Evolutionary conservation across 2,329 filamentous ascomycete species (phyloP), one percentile per base, ranked within the genome.

Genomic region (Epichloe festucae): DNA sequence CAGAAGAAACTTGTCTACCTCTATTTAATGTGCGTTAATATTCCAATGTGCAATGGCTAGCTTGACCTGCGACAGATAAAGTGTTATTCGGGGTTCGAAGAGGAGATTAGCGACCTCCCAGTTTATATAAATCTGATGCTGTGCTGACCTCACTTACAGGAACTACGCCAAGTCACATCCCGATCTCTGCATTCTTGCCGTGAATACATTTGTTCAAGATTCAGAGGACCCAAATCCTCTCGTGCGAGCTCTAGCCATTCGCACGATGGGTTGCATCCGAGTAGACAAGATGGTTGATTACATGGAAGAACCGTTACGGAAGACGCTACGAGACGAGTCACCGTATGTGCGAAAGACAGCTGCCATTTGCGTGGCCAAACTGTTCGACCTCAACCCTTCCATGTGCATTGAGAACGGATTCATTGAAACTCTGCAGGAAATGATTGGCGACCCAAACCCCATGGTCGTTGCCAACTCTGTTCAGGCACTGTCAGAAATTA

Each of bases 281-380:
- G 93, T 98, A 52, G 93, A 97, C 60, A 98, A 98, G 71, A 98
- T 98, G 89, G 89, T 97, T 58, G 93, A 98, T 66, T 98, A 98
- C 68, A 97, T 98, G 91, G 93, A 97, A 68, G 93, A 98, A 64
- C 93, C 93, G 14, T 71, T 98, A 56, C 81, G 93, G 60, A 98
- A 98, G 73, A 98, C 93, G 12, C 74, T 98, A 59, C 83, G 89
- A 68, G 93, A 98, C 71, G 93, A 98, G 70, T 97, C 91, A 47
- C 93, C 93, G 0, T 98, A 98, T 68, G 93, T 98, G 55, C 87
- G 93, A 60, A 98, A 98, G 73, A 98, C 93, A 2, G 93, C 93
- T 43, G 93, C 91, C 41, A 93, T 98, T 58, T 97, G 93, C 66
- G 93, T 98, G 44, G 93, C 93, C 50, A 98, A 98, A 70, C 81